Evolutionary conservation across 2,329 filamentous ascomycete genomes (phyloP).

Genomic region (Helminthosporium solani): DNA sequence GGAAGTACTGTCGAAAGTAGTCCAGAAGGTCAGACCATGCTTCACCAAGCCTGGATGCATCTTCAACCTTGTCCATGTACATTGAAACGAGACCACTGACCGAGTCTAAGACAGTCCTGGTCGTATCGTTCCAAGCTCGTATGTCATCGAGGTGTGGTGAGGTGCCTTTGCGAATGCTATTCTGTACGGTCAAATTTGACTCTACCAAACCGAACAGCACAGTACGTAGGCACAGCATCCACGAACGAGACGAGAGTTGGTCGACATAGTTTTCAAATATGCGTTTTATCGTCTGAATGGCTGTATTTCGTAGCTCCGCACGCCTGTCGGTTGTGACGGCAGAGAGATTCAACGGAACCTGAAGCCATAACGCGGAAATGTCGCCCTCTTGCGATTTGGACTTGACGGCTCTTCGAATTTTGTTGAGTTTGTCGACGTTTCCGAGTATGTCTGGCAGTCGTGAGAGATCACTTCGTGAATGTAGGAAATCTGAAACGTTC

Average conservation of each 20-base stretch:
- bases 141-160: conserved; percentile 21
- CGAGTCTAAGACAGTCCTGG: conserved; percentile 40
- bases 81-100: conserved; percentile 63
- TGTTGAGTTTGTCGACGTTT: conserved; percentile 45
- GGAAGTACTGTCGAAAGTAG: conserved; percentile 61
- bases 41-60: conserved; percentile 64
- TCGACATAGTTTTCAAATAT: conserved; percentile 92
- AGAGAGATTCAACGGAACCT: conserved; percentile 70
- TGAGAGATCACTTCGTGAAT: conserved; percentile 48
- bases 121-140: conserved; percentile 43
- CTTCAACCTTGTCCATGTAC: conserved; percentile 71
- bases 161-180: conserved; percentile 12
- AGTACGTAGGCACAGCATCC: conserved; percentile 77
- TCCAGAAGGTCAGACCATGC: conserved; percentile 75
- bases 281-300: conserved; percentile 84
- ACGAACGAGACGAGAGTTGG: conserved; percentile 72
- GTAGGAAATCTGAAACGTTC: conserved; percentile 87
- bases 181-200: conserved; percentile 52
- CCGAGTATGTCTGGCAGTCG: conserved; percentile 30
- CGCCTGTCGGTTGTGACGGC: conserved; percentile 70
- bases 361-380: conserved; percentile 74
- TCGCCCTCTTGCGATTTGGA: conserved; percentile 61
- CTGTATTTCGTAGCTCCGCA: conserved; percentile 78
- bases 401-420: conserved; percentile 60
- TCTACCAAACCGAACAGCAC: conserved; percentile 78